Evolutionary conservation across 1,284 basidiomycete species (phyloP).

Genomic region (Microbotryomycetes sp.): DNA sequence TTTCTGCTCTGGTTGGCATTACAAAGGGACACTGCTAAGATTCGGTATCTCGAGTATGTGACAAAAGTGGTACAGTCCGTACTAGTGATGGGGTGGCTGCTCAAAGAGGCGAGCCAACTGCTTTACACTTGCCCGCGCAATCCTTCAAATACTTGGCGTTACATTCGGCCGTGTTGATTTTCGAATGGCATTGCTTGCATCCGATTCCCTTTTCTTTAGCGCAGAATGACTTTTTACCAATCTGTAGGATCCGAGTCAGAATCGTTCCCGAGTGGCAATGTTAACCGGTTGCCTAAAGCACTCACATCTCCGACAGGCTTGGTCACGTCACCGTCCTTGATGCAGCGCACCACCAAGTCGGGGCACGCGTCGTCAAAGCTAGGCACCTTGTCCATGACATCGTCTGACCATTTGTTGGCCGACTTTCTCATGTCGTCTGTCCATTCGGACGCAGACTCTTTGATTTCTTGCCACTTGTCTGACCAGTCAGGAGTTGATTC

Average conservation of each 20-base stretch:
- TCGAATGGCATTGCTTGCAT: slow-evolving; percentile 21
- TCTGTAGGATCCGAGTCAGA: too few relatives aligned
- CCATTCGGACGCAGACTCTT: not conserved
- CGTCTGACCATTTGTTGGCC: not conserved
- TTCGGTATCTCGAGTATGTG: too few relatives aligned
- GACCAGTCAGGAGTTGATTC: not conserved
- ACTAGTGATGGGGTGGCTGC: too few relatives aligned
- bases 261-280: too few relatives aligned
- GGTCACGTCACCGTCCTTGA: slow-evolving; percentile 12
- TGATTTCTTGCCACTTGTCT: not conserved
- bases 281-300: too few relatives aligned
- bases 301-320: slow-evolving; percentile 24
- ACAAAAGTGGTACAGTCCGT: too few relatives aligned
- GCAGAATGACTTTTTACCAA: slow-evolving; percentile 20
- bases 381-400: not conserved
- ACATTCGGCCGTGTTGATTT: slow-evolving; percentile 14
- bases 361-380: slow-evolving; percentile 16
- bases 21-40: too few relatives aligned
- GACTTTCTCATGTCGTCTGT: not conserved
- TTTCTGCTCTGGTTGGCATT: too few relatives aligned
- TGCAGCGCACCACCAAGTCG: slow-evolving; percentile 18
- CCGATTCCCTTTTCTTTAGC: slow-evolving; percentile 8
- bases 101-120: slow-evolving; percentile 19
- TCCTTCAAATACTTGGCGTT: slow-evolving; percentile 24
- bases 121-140: slow-evolving; percentile 18